Evolutionary conservation across 495 filamentous ascomycete species (phyloP).

Genomic region (Astrocystis sublimbata): DNA sequence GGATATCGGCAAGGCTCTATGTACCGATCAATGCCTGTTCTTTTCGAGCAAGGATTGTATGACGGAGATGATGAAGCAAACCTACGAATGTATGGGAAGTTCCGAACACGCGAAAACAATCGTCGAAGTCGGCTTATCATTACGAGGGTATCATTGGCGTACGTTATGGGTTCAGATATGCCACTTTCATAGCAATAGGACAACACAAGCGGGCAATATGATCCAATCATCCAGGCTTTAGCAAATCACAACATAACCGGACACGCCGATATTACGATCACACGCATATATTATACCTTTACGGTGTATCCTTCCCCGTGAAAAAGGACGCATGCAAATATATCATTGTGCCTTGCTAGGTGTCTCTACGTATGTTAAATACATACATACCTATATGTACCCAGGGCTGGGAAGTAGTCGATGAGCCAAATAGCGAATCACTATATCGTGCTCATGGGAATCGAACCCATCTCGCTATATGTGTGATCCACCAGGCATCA

Average conservation of each 20-base stretch:
- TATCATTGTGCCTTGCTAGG: neutral
- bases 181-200: conserved; percentile 1
- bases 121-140: neutral
- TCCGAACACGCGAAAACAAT: neutral
- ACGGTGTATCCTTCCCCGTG: neutral
- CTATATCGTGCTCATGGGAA: too few species aligned
- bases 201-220: neutral
- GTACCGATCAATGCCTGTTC: too few species aligned
- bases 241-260: neutral
- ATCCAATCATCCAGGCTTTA: neutral
- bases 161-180: neutral
- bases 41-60: too few species aligned
- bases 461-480: too few species aligned
- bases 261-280: neutral
- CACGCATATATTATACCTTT: too few species aligned
- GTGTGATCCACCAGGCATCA: too few species aligned
- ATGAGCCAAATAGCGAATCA: too few species aligned
- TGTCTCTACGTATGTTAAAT: too few species aligned
- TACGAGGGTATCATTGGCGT: neutral
- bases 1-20: neutral
- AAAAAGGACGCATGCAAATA: neutral
- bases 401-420: too few species aligned
- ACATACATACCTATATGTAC: too few species aligned
- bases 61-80: too few species aligned
- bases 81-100: neutral